These are phyloP conservation scores for Cicer cuneatum DNA, from an alignment of 306 rosid species.

Conservation along the genomic window DNA sequence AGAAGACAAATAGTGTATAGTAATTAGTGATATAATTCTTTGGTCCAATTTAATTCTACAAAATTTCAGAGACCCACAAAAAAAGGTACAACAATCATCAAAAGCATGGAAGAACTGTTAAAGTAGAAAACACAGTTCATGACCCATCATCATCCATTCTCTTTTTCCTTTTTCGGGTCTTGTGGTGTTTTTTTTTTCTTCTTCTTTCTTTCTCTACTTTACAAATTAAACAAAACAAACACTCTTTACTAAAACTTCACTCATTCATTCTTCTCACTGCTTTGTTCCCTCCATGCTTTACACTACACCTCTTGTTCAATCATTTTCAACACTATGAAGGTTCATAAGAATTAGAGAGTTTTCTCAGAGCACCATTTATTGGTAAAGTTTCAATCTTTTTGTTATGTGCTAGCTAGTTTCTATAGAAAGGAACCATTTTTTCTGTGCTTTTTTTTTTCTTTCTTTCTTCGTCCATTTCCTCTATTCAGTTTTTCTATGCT, in stretches of 20 bases:
- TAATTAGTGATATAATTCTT: not conserved
- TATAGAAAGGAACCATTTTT: constrained; percentile 35
- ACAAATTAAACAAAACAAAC: constrained; percentile 24
- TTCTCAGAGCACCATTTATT: constrained; percentile 41
- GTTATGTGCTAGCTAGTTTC: not conserved
- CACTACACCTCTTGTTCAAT: constrained; percentile 59
- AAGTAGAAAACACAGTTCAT: constrained; percentile 54
- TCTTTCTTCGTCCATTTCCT: not conserved
- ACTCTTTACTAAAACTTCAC: not conserved
- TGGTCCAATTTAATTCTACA: constrained; percentile 6
- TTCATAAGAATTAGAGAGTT: constrained; percentile 7
- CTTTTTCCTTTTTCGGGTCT: constrained; percentile 45
- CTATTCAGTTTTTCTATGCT: constrained; percentile 22
- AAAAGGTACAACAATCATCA: constrained; percentile 42
- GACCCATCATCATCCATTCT: constrained; percentile 50
- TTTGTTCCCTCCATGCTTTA: constrained; percentile 73
- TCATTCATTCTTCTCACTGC: constrained; percentile 48
- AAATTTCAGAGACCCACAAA: constrained; percentile 54
- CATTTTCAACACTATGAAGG: constrained; percentile 44
- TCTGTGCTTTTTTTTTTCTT: not conserved
- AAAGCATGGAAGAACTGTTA: constrained; percentile 51
- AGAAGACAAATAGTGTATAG: constrained; percentile 31
- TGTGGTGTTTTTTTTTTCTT: constrained; percentile 38
- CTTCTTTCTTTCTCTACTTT: constrained; percentile 38
- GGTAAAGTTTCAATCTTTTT: constrained; percentile 52